Base-by-base conservation (phyloP, 2,329 filamentous ascomycete genomes). In the Aspergillus aculeatus region DNA sequence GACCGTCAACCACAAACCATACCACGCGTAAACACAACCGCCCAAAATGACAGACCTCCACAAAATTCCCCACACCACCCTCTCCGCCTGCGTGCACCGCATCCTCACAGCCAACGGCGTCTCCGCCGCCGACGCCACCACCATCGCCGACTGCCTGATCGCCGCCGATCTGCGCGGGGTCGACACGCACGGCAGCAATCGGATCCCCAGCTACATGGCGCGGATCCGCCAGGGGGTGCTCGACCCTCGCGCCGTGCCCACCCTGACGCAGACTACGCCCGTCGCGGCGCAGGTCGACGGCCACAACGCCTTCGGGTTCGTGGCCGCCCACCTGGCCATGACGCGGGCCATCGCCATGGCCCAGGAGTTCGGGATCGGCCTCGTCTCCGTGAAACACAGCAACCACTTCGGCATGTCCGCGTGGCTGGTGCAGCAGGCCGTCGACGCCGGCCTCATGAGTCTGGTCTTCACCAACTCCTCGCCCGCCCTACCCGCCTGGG, bases 381-480 rank as follows among this genome's bases (percentile, higher is more conserved):
- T 95, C 83, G 88, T 89, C 0, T 86, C 84, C 59, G 81, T 94
- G 69, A 89, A 87, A 73, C 88, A 89, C 74, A 90, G 87, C 47
- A 94, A 94, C 68, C 90, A 94, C 73, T 93, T 90, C 68, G 91
- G 91, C 56, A 95, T 95, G 90, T 84, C 84, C 3, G 90, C 91
- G 0, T 94, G 90, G 89, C 71, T 92, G 0, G 89, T 92, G 11
- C 88, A 91, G 72, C 87, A 92, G 74, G 91, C 90, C 0, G 74
- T 93, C 14, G 88, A 94, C 59, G 86, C 84, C 0, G 81, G 82
- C 41, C 86, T 90, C 84, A 87, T 90, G 83, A 85, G 82, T 57
- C 79, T 89, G 16, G 87, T 89, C 2, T 90, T 90, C 63, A 90
- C 87, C 21, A 90, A 90, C 69, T 88, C 86, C 0, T 89, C 86